phyloP scores from a whole-genome alignment of 2,329 filamentous ascomycete species.

The Fusarium setosum region DNA sequence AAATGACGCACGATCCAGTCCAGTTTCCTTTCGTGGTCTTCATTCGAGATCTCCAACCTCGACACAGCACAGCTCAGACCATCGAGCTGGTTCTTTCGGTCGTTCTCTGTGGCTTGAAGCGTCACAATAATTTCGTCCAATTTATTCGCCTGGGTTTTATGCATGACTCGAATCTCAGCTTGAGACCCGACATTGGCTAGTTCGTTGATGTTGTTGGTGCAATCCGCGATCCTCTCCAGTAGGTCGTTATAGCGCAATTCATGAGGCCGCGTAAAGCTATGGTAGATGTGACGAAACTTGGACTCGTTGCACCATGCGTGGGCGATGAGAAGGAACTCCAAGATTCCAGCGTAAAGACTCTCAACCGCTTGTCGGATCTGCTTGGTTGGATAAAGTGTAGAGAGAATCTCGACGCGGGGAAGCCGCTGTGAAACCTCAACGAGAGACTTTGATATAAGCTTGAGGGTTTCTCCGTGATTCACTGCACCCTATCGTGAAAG shows the following conservation, averaged over 20 bases:
- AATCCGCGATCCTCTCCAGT: background rate
- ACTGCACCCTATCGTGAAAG: rapidly evolving
- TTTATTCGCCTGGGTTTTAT: background rate
- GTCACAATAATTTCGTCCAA: background rate
- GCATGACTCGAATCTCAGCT: constrained; percentile 10
- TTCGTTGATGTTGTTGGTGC: background rate
- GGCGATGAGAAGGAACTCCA: constrained; percentile 12
- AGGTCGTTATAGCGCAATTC: background rate
- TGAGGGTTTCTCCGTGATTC: constrained; percentile 1
- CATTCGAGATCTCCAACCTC: background rate
- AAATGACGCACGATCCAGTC: background rate
- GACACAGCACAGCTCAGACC: background rate
- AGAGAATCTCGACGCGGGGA: background rate
- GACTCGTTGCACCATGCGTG: constrained; percentile 17
- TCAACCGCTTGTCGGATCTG: background rate
- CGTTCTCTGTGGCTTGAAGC: background rate
- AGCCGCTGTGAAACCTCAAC: background rate
- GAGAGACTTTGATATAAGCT: background rate
- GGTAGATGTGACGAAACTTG: constrained; percentile 7
- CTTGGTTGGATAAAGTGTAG: constrained; percentile 1
- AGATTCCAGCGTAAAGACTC: background rate
- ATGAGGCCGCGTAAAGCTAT: constrained; percentile 13
- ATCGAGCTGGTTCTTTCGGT: background rate
- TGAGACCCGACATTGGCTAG: background rate
- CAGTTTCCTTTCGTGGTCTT: background rate